Evolutionary conservation across 129 eudicot species (phyloP).

Genomic region (Artemisia tridentata): DNA sequence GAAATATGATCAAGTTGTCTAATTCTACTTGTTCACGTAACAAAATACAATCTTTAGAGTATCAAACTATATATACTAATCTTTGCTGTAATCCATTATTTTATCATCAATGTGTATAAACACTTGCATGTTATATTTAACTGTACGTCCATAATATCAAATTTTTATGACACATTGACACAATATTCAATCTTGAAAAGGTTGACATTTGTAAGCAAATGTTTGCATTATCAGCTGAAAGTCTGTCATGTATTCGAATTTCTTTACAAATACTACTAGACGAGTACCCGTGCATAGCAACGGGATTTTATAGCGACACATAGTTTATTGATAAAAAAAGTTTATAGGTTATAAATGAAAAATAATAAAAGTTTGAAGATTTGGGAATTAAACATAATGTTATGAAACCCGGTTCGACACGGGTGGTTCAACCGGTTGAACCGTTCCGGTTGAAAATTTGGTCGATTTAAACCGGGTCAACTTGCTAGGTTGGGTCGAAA

Average conservation of each 20-base stretch:
- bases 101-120: not conserved
- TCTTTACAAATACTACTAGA: not conserved
- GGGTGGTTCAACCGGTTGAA: too few species aligned
- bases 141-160: not conserved
- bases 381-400: too few species aligned
- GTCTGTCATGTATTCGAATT: slow-evolving; percentile 20
- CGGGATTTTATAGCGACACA: too few species aligned
- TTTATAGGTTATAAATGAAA: too few species aligned
- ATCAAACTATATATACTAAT: not conserved
- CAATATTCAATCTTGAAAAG: not conserved
- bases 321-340: too few species aligned
- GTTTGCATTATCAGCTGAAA: slow-evolving; percentile 19
- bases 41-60: not conserved
- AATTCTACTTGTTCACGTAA: slow-evolving; percentile 15
- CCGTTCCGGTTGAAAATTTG: too few species aligned
- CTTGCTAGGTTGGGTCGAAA: too few species aligned
- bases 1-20: slow-evolving; percentile 19
- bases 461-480: too few species aligned
- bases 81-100: not conserved
- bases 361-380: too few species aligned
- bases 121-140: not conserved
- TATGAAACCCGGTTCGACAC: too few species aligned
- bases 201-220: slow-evolving; percentile 30
- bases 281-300: too few species aligned
- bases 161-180: not conserved